Evolutionary conservation across 768 basidiomycete genomes (phyloP), one percentile per base, ranked within the genome.

Genomic region (Mrakia gelida): DNA sequence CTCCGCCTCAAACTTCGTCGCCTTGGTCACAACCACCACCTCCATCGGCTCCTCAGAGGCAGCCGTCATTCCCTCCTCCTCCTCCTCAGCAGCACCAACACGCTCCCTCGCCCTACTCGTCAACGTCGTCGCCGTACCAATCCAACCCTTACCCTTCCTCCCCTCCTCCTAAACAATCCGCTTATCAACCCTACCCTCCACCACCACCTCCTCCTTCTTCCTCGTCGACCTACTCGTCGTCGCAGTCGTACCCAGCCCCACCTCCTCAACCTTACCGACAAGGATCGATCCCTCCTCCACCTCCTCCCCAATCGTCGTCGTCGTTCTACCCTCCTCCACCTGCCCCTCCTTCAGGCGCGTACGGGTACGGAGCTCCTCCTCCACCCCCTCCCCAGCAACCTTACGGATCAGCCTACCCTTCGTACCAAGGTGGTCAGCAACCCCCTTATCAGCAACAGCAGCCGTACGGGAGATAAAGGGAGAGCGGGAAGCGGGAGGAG

Each of bases 171-270:
- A 10, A 52, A 13, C 49, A 52, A 21, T 73, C 52, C 32, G 76
- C 77, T 21, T 88, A 94, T 65, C 88, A 88, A 18, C 30, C 85
- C 93, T 71, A 71, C 28, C 79, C 84, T 87, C 77, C 87, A 89
- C n/a, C 85, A 91, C 54, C 91, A 91, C 79, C 93, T 90, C 87
- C 87, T 91, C 79, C 90, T 93, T 62, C 86, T 92, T 28, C 30
- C 21, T 45, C 89, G 92, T 2, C 94, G 93, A 1, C 93, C 95
- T 84, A 87, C 90, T 21, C 84, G 26, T 86, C 30, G 86, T 88
- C 78, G 90, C 93, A 77, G 87, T 86, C 59, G 84, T 62, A 73
- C 89, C 41, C 91, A 93, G 43, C 89, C 94, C 67, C 80, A 83
- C 45, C 85, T 81, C 63, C 95, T 94, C 84, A 86, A 93, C 80